A percentile compares a stretch with the other conserved stretches of the same genome.
phyloP scores from a whole-genome alignment of 495 filamentous ascomycete species.

The Amorphotheca resinae region DNA sequence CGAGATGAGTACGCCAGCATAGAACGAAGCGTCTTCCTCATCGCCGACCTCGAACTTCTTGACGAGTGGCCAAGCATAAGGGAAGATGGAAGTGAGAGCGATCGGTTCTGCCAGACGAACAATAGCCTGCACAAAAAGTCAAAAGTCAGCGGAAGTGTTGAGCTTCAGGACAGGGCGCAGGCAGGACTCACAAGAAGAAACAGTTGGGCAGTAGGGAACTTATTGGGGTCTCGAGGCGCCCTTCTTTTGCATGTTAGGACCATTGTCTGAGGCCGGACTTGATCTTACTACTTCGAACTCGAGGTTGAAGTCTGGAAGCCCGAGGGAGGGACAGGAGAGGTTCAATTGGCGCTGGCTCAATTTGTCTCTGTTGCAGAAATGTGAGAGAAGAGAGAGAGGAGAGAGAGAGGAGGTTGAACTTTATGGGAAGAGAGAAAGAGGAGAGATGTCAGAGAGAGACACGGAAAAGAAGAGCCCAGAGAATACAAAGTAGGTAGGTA shows the following conservation, averaged over 20 bases:
- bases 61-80: conserved; percentile 97
- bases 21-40: conserved; percentile 70
- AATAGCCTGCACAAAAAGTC: conserved; percentile 46
- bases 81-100: conserved; percentile 98
- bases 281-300: conserved; percentile 8
- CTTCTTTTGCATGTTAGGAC: conserved; percentile 10
- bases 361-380: too few species aligned
- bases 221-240: conserved; percentile 14
- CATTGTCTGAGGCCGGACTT: conserved; percentile 12
- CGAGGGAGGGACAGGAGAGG: neutral
- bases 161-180: neutral
- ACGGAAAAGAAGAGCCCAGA: too few species aligned
- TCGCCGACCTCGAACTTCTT: conserved; percentile 75
- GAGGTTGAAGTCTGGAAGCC: neutral
- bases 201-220: conserved; percentile 19
- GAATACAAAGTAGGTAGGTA: too few species aligned
- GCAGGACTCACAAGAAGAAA: conserved; percentile 17
- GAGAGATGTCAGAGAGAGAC: too few species aligned
- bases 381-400: neutral
- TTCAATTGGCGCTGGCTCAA: too few species aligned
- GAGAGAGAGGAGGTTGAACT: neutral
- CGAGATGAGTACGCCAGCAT: conserved; percentile 92
- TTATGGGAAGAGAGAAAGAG: neutral
- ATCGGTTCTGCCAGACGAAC: conserved; percentile 92
- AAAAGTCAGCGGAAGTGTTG: neutral